Conservation (phyloP, 2,329 filamentous ascomycete species). For the Trichoderma simmonsii region DNA sequence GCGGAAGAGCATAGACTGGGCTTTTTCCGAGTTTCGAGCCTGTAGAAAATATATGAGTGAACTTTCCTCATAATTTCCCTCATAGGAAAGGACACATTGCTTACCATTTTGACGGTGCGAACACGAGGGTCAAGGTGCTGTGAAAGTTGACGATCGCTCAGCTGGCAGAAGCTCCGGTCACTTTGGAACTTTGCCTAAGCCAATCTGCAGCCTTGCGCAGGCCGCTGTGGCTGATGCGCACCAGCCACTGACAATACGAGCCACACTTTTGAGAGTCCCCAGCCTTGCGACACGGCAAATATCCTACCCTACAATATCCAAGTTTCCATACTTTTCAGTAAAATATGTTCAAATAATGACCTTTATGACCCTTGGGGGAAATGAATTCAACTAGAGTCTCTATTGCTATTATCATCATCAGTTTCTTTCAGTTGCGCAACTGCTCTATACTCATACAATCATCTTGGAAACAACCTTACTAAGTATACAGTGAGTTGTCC, state of each 20-base stretch:
- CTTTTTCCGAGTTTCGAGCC: constrained; percentile 98
- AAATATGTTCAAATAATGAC: not conserved
- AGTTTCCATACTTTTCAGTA: not conserved
- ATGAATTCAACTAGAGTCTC: not conserved
- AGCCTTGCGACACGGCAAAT: not conserved
- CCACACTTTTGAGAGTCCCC: not conserved
- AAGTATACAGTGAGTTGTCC: not conserved
- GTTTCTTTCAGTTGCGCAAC: not conserved
- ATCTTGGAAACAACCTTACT: not conserved
- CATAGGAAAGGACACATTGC: not conserved
- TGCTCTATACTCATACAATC: not conserved
- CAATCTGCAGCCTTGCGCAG: not conserved
- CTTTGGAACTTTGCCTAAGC: not conserved
- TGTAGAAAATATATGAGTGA: constrained; percentile 38
- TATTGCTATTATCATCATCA: not conserved
- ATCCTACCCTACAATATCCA: not conserved
- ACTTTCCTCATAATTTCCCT: too few relatives aligned
- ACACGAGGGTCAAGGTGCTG: not conserved
- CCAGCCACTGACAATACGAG: not conserved
- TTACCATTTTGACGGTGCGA: constrained; percentile 28
- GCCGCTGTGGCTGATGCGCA: not conserved
- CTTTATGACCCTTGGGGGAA: not conserved
- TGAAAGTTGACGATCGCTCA: not conserved
- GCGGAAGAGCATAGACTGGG: constrained; percentile 99
- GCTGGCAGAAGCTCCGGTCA: constrained; percentile 1